Evolutionary conservation across 1,139 yeast genomes (phyloP).

Genomic region (Yamadazyma triangularis): DNA sequence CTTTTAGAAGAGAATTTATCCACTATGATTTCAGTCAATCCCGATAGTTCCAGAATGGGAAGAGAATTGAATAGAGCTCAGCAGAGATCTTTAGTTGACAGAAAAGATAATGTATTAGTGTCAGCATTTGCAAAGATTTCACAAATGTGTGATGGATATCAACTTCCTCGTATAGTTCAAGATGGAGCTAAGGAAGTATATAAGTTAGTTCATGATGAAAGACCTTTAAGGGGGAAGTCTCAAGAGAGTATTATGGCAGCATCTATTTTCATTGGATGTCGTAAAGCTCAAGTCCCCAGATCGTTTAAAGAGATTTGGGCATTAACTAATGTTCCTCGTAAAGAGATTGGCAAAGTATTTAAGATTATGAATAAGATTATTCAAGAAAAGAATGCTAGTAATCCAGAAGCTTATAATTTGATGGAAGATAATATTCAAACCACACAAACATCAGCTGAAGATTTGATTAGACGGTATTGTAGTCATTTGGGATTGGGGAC

Average conservation of each 20-base stretch:
- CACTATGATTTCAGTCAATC: slow-evolving; percentile 84
- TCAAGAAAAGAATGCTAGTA: slow-evolving; percentile 56
- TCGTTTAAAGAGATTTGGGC: slow-evolving; percentile 96
- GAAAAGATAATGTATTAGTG: slow-evolving; percentile 80
- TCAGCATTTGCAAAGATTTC: slow-evolving; percentile 89
- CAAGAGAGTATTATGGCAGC: slow-evolving; percentile 97
- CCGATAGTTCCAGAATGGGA: slow-evolving; percentile 72
- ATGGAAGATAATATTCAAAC: slow-evolving; percentile 63
- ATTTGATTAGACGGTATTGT: slow-evolving; percentile 92
- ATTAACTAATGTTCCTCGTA: slow-evolving; percentile 86
- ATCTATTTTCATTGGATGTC: slow-evolving; percentile 88
- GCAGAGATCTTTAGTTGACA: slow-evolving; percentile 78
- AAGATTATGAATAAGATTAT: slow-evolving; percentile 76
- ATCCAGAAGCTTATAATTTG: slow-evolving; percentile 32
- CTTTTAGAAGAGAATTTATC: slow-evolving; percentile 87
- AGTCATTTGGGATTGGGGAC: slow-evolving; percentile 86
- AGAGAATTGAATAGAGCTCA: slow-evolving; percentile 89
- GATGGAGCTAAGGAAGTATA: slow-evolving; percentile 98
- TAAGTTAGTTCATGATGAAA: slow-evolving; percentile 86
- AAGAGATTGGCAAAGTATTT: slow-evolving; percentile 87
- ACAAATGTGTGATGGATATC: slow-evolving; percentile 96
- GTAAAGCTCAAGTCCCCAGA: slow-evolving; percentile 92
- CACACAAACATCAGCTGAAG: slow-evolving; percentile 90
- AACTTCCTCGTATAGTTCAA: slow-evolving; percentile 89
- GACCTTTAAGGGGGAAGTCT: slow-evolving; percentile 82